Evolutionary conservation across 768 basidiomycete species (phyloP).

Genomic region (Vishniacozyma victoriae): DNA sequence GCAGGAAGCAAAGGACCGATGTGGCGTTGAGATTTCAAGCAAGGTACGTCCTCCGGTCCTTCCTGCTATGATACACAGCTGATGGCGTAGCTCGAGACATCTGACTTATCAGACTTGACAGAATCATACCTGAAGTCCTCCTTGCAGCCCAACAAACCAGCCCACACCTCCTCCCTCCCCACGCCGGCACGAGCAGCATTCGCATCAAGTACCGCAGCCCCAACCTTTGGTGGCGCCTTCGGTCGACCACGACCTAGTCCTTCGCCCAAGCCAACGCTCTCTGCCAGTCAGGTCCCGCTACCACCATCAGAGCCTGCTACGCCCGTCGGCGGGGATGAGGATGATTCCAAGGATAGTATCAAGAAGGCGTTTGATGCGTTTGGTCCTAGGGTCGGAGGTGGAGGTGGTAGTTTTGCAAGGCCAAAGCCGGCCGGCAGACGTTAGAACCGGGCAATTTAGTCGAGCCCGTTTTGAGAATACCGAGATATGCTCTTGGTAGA

Average conservation of each 20-base stretch:
- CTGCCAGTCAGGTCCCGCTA: constrained; percentile 25
- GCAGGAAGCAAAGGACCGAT: constrained; percentile 54
- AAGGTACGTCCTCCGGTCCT: constrained; percentile 37
- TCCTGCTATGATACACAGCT: constrained; percentile 37
- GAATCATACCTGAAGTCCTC: constrained; percentile 60
- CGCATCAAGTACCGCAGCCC: not conserved
- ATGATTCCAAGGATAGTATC: constrained; percentile 32
- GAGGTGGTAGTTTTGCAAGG: constrained; percentile 34
- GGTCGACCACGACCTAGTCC: constrained; percentile 30
- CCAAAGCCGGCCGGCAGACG: constrained; percentile 40
- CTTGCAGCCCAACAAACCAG: constrained; percentile 46
- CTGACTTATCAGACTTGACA: constrained; percentile 67
- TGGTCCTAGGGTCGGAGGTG: constrained; percentile 37
- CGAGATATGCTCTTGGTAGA: too few relatives aligned
- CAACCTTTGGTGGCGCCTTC: constrained; percentile 21
- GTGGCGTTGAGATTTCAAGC: constrained; percentile 51
- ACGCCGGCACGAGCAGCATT: constrained; percentile 2
- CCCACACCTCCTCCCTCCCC: constrained; percentile 31
- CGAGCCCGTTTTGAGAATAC: too few relatives aligned
- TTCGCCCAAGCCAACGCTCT: constrained; percentile 1
- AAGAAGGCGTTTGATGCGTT: constrained; percentile 41
- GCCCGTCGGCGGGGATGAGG: constrained; percentile 22
- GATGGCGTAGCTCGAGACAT: constrained; percentile 67
- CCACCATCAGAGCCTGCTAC: constrained; percentile 23
- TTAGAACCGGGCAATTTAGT: too few relatives aligned